Base-by-base conservation (phyloP, 2,329 filamentous ascomycete species). In the Phialemoniopsis sp. region DNA sequence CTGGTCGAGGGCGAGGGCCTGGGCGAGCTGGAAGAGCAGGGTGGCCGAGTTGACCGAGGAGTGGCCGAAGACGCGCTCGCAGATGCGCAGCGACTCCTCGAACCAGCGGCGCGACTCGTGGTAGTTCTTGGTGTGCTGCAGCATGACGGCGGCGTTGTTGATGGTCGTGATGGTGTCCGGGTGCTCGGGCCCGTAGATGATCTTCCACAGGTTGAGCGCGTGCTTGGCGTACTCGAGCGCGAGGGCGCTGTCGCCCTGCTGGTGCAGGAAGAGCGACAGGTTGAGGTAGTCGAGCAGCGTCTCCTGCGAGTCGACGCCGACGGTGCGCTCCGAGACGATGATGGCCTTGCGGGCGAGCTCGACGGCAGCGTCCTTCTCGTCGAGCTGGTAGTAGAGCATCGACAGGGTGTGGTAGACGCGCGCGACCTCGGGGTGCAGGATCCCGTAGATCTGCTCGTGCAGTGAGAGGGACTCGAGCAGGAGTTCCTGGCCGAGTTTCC, bases 71-170 rank as follows among this genome's bases (percentile, higher is more conserved):
- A 96, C 82, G 34, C 84, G 79, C 65, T 96, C 89, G 61, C 90
- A 96, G 46, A 97, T 84, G 32, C 80, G 76, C 37, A 97, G 80
- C 9, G 90, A 94, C 48, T 89, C 85, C 64, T 97, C 93, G 58
- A 98, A 98, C 93, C 93, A 98, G 46, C 91, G 75, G 37, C 93
- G 85, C 34, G 91, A 97, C 65, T 95, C 89, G 53, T 91, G 85
- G 69, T 95, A 98, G 45, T 87, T 83, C 73, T 97, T 95, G 53
- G 96, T 78, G 40, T 89, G 84, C 66, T 98, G 93, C 42, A 98
- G 80, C 93, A 98, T 98, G 44, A 98, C 93, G 8, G 93, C 93
- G 15, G 89, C 91, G 57, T 98, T 98, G 77, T 97, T 98, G 66
- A 97, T 85, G 13, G 93, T 97, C 8, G 94, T 98, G 65, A 98